Percentiles rank a stretch among this genome's conserved stretches.
Conservation (phyloP, 352 stramenopile species). For the Phytophthora tentaculata region DNA sequence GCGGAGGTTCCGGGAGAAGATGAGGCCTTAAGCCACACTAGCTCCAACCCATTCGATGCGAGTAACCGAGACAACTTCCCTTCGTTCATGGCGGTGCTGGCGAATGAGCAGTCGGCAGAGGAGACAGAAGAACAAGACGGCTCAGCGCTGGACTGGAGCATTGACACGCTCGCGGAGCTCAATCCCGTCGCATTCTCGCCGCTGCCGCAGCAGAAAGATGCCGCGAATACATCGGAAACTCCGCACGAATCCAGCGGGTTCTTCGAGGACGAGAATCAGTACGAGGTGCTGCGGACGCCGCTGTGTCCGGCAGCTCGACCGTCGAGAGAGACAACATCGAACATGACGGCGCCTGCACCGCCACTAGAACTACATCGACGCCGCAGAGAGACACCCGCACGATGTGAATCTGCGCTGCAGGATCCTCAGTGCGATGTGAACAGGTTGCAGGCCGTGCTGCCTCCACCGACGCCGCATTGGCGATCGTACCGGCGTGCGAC, state of each 20-base stretch:
- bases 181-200: slow-evolving; percentile 63
- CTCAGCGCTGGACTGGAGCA: slow-evolving; percentile 64
- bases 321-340: too few species aligned
- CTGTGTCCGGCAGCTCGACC: slow-evolving; percentile 2
- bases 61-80: slow-evolving; percentile 60
- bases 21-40: too few species aligned
- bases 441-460: slow-evolving; percentile 34
- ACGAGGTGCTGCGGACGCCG: slow-evolving; percentile 52
- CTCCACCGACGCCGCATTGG: slow-evolving; percentile 13
- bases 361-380: slow-evolving; percentile 45
- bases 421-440: slow-evolving; percentile 52
- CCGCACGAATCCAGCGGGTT: slow-evolving; percentile 32
- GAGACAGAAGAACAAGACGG: neutral
- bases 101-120: slow-evolving; percentile 6
- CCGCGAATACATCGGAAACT: neutral
- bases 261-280: slow-evolving; percentile 64
- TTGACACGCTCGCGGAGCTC: slow-evolving; percentile 70
- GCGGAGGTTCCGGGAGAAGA: slow-evolving; percentile 10
- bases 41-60: slow-evolving; percentile 62
- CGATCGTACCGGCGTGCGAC: slow-evolving; percentile 16
- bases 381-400: slow-evolving; percentile 47
- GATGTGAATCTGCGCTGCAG: slow-evolving; percentile 44
- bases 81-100: slow-evolving; percentile 51
- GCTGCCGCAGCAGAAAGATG: slow-evolving; percentile 42
- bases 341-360: slow-evolving; percentile 1